These are phyloP conservation scores for Juglanconis sp. DNA, from an alignment of 2,329 filamentous ascomycete species.

Conservation along the genomic window DNA sequence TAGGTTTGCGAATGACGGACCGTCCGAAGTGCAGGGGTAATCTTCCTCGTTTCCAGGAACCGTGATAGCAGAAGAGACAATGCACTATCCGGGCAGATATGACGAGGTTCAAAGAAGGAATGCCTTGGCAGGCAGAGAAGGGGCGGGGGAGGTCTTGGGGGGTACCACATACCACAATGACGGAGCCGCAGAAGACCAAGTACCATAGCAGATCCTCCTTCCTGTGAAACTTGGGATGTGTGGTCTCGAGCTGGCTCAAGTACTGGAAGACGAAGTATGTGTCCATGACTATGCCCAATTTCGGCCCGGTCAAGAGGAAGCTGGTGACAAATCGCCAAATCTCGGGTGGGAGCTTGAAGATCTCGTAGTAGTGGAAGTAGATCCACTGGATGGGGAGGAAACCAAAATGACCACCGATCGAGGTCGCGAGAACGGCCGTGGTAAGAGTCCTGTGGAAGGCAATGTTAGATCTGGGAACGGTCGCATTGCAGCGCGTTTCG, in stretches of 20 bases:
- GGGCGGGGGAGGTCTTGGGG: not conserved
- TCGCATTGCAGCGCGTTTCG: not conserved
- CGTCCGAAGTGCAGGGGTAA: conserved; percentile 63
- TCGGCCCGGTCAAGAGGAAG: conserved; percentile 39
- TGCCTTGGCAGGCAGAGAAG: conserved; percentile 41
- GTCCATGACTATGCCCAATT: conserved; percentile 61
- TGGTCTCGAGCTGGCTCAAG: conserved; percentile 68
- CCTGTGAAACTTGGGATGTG: conserved; percentile 66
- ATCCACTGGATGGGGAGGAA: conserved; percentile 51
- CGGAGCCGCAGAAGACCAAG: conserved; percentile 65
- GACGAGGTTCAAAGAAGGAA: conserved; percentile 39
- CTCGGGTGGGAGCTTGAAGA: conserved; percentile 54
- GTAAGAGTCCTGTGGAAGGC: conserved; percentile 58
- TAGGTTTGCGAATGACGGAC: conserved; percentile 66
- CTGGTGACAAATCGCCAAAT: conserved; percentile 42
- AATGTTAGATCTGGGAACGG: not conserved
- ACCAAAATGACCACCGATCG: conserved; percentile 56
- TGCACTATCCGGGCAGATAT: conserved; percentile 78
- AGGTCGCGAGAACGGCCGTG: conserved; percentile 60
- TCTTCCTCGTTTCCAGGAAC: conserved; percentile 85
- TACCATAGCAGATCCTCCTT: conserved; percentile 82
- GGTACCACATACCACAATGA: conserved; percentile 71
- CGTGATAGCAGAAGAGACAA: conserved; percentile 66
- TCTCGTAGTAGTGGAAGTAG: conserved; percentile 48
- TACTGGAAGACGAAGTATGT: conserved; percentile 80